These are phyloP conservation scores for Apophysomyces elegans DNA, from an alignment of 371 early-diverging fungal genomes.

Conservation along the genomic window DNA sequence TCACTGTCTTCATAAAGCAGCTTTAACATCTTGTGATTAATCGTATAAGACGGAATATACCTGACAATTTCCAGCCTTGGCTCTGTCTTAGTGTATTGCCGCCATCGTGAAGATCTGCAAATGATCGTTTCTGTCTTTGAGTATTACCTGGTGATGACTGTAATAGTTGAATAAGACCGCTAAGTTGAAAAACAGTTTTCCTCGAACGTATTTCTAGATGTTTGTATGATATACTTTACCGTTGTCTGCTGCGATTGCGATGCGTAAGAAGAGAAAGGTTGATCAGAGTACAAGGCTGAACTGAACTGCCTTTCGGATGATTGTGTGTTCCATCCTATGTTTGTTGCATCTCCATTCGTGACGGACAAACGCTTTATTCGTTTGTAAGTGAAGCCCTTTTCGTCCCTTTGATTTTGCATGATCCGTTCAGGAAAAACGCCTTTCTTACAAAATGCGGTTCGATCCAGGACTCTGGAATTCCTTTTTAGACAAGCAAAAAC, in stretches of 20 bases:
- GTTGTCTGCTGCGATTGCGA: background rate
- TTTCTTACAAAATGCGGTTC: no score
- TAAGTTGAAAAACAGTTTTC: no score
- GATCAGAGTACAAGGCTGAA: background rate
- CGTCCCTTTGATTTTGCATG: constrained; percentile 5
- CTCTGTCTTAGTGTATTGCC: background rate
- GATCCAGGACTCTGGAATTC: no score
- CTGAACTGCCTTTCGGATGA: background rate
- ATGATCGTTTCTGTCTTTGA: background rate
- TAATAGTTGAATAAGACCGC: background rate
- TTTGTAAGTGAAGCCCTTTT: constrained; percentile 4
- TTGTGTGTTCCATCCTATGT: background rate
- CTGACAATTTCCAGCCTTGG: background rate
- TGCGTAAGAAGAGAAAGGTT: background rate
- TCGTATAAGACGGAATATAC: background rate
- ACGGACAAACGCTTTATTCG: background rate
- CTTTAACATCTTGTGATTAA: background rate
- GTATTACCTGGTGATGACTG: background rate
- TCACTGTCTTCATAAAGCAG: background rate
- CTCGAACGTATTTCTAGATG: background rate
- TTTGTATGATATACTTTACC: background rate
- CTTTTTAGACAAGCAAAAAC: no score
- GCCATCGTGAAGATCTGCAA: background rate
- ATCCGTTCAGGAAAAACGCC: background rate
- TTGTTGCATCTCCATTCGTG: background rate